Base-by-base conservation (phyloP, 768 basidiomycete species). In the Strobilomyces confusus region DNA sequence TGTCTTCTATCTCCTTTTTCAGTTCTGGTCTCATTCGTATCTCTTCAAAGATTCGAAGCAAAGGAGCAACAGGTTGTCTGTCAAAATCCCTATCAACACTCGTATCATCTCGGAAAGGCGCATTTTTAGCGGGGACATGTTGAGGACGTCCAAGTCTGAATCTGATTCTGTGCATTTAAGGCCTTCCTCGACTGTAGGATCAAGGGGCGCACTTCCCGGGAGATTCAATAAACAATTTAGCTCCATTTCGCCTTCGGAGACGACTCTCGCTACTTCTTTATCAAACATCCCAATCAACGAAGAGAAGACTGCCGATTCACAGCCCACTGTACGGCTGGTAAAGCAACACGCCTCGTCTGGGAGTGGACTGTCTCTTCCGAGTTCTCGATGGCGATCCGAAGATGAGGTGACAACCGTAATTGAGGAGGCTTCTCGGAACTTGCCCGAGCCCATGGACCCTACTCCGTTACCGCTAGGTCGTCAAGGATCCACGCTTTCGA, bases 21-120 rank as follows among this genome's bases (percentile, higher is more conserved):
- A 80, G 62, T 73, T 83, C 13, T 80, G 76, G 73, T 80, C 80
- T 4, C 81, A 82, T 63, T 72, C 70, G 51, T 70, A 80, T 57
- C 67, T 83, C 32, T 84, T 81, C 65, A 69, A 73, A 17, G 80
- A 78, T 42, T 63, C 66, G 13, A 73, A 77, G 61, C 75, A 75
- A 58, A 76, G 74, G 56, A 80, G 78, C 51, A 62, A 68, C 36
- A 71, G 65, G 36, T 50, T 74, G 2, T 66, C 74, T 17, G 63
- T 72, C 49, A 65, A 69, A 63, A 57, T 72, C 49, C 64, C 66
- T 23, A 64, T 66, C 29, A 54, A 65, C 44, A 43, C 66, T 23
- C 69, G 63, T 25, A 64, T 69, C 40, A 56, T 69, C 26, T 48
- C 65, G 12, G 57, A 63, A 22, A 63, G 51, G 23, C 65, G 64